Evolutionary conservation across 768 basidiomycete genomes (phyloP).

Genomic region (Leccinum broughii): DNA sequence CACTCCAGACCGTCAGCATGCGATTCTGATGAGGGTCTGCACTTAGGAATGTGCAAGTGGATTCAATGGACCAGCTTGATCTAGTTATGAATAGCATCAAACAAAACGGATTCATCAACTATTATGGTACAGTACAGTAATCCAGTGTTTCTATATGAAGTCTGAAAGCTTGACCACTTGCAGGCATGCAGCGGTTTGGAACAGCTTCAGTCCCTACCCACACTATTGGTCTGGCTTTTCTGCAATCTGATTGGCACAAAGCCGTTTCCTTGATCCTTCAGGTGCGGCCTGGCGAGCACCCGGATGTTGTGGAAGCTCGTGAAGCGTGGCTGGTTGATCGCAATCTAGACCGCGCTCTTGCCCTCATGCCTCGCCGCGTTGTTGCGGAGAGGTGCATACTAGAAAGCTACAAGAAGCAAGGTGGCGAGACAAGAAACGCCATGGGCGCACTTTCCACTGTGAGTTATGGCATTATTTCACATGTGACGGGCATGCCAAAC

Average conservation of each 20-base stretch:
- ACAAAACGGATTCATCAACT: conserved; percentile 92
- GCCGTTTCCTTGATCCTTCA: conserved; percentile 83
- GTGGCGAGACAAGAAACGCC: conserved; percentile 75
- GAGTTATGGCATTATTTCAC: conserved; percentile 22
- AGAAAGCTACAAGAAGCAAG: conserved; percentile 84
- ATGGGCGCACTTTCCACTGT: conserved; percentile 88
- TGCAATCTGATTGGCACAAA: conserved; percentile 87
- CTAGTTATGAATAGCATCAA: conserved; percentile 76
- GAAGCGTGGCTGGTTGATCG: conserved; percentile 86
- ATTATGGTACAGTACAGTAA: conserved; percentile 66
- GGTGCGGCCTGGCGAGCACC: conserved; percentile 87
- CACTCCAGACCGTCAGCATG: conserved; percentile 17
- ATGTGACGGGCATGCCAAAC: neutral
- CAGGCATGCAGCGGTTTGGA: conserved; percentile 98
- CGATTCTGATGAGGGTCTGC: conserved; percentile 2
- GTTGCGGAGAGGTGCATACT: conserved; percentile 93
- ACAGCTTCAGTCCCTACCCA: conserved; percentile 97
- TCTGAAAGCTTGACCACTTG: conserved; percentile 9
- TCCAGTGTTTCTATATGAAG: neutral
- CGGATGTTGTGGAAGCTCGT: conserved; percentile 81
- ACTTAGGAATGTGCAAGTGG: conserved; percentile 79
- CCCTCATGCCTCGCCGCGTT: conserved; percentile 84
- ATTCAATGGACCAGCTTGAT: conserved; percentile 71
- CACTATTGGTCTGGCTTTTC: conserved; percentile 85
- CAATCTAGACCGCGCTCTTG: conserved; percentile 78